Percentiles rank a stretch among this genome's conserved stretches.
phyloP scores from a whole-genome alignment of 768 basidiomycete species.

The Neoboletus brunneissimus region DNA sequence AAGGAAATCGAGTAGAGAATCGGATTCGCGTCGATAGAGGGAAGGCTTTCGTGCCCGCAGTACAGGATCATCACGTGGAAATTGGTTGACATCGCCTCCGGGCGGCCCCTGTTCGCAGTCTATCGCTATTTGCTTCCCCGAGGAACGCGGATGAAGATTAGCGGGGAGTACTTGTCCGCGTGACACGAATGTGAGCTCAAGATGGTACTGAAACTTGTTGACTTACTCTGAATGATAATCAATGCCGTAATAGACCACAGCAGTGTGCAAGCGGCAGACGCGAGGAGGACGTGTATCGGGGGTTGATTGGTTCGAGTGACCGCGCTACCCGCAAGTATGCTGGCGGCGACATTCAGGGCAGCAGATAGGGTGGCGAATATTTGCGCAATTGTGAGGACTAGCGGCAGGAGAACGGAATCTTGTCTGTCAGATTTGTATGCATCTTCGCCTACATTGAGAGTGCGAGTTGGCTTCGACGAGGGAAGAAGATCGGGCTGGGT shows the following conservation, averaged over 20 bases:
- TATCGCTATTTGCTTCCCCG: constrained; percentile 7
- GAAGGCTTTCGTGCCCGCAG: constrained; percentile 18
- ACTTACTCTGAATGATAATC: constrained; percentile 25
- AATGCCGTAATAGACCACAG: constrained; percentile 26
- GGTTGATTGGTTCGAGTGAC: not conserved
- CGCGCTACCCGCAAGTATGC: constrained; percentile 4
- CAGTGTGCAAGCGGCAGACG: constrained; percentile 17
- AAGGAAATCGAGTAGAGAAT: constrained; percentile 32
- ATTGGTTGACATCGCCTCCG: not conserved
- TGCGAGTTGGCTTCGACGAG: constrained; percentile 1
- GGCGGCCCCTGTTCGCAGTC: not conserved
- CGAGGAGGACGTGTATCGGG: constrained; percentile 15
- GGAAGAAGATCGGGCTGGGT: not conserved
- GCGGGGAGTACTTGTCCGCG: constrained; percentile 22
- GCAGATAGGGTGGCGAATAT: constrained; percentile 23
- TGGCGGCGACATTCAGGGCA: constrained; percentile 18
- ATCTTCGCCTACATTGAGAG: not conserved
- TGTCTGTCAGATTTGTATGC: not conserved
- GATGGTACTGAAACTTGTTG: not conserved
- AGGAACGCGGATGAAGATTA: not conserved
- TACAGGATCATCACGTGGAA: not conserved
- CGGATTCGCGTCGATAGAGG: constrained; percentile 21
- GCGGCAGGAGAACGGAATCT: not conserved
- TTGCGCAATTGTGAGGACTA: constrained; percentile 22
- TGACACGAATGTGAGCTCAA: not conserved